Evolutionary conservation across 73 alveolate genomes (phyloP).

Genomic region (Durusdinium trenchii): DNA sequence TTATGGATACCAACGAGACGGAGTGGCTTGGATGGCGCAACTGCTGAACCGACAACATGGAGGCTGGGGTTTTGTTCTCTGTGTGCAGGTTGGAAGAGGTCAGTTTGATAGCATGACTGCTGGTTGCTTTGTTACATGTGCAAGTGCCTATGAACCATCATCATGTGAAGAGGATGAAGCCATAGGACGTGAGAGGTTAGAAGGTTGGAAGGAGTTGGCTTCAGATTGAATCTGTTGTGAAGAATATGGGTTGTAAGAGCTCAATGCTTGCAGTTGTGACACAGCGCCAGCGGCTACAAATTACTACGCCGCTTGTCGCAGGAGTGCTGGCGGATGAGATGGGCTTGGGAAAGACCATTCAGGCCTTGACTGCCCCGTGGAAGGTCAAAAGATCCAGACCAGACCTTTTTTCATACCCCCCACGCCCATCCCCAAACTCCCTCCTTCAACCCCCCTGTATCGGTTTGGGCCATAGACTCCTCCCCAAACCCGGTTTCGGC

Average conservation of each 20-base stretch:
- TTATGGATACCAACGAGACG: slow-evolving; percentile 72
- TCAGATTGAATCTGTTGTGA: too few species aligned
- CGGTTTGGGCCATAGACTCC: not conserved
- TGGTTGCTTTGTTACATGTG: too few species aligned
- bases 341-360: slow-evolving; percentile 96
- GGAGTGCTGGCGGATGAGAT: slow-evolving; percentile 96
- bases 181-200: too few species aligned
- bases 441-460: too few species aligned
- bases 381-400: not conserved
- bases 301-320: too few species aligned
- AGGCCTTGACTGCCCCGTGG: not conserved
- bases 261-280: too few species aligned
- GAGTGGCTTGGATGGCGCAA: slow-evolving; percentile 95
- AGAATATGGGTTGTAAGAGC: too few species aligned
- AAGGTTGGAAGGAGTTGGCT: not conserved
- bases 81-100: not conserved
- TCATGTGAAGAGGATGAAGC: too few species aligned
- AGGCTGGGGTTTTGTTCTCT: not conserved
- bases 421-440: too few species aligned
- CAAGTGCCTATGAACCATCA: too few species aligned
- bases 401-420: too few species aligned
- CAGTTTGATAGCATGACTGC: not conserved
- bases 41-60: slow-evolving; percentile 33
- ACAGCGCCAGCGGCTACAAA: too few species aligned
- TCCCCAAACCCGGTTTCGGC: not conserved